Evolutionary conservation across 495 filamentous ascomycete genomes (phyloP), one percentile per base, ranked within the genome.

Genomic region (Hypoxylon cercidicola): DNA sequence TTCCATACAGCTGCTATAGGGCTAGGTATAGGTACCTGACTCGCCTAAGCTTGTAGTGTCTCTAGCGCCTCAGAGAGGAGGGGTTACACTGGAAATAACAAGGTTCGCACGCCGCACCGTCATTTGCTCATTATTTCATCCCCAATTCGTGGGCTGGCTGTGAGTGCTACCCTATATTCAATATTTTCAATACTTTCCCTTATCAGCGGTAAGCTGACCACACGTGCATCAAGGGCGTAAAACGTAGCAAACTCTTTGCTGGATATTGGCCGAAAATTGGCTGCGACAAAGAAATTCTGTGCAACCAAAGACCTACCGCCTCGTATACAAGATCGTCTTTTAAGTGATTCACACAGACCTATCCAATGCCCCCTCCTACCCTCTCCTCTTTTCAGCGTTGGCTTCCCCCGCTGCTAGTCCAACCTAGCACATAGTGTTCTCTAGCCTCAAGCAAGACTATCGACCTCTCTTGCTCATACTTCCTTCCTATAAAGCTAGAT

Each of bases 61-160:
- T 28, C 25, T 28, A 28, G 25, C 25, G 25, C 25, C 25, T 7
- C 25, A 28, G 25, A 28, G 4, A 37, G 34, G 34, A 9, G 39
- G 57, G 60, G 60, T 64, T 64, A 57, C 53, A 56, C 53, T 56
- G 35, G 18, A 45, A 20, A 34, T 47, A 56, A 20, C 19, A 56
- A 64, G 40, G 60, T 52, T 56, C 50, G 18, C 41, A 30, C 52
- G 25, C 45, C 52, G 52, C 52, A 57, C 52, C 47, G 47, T 64
- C 53, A 57, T 16, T 41, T 1, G 1, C 8, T 41, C 1, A 6
- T 1, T 56, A 45, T 28, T 52, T 64, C 46, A 15, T 16, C 25
- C 30, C 25, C 50, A 40, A 30, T 50, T 23, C n/a, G 3, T 37
- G 47, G 30, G 39, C 40, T 53, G 40, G 11, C 23, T 53, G 41